A percentile compares a stretch with the other conserved stretches of the same genome.
These are phyloP conservation scores for Penicillium fimorum DNA, from an alignment of 495 filamentous ascomycete species.

Conservation along the genomic window DNA sequence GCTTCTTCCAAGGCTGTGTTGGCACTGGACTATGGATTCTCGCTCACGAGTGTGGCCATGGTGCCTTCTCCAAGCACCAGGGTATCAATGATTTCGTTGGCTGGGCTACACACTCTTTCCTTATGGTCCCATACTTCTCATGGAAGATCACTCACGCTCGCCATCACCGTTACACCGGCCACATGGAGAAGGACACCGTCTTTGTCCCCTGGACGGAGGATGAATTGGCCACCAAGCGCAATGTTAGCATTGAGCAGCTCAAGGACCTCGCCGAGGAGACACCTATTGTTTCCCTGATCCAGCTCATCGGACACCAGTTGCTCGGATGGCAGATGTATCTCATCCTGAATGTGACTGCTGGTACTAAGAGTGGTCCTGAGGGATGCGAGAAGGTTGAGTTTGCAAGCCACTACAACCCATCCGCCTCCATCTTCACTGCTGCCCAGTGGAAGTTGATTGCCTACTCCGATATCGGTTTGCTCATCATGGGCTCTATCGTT, in stretches of 20 bases:
- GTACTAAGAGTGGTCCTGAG: constrained; percentile 40
- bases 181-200: constrained; percentile 59
- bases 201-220: constrained; percentile 54
- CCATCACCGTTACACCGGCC: constrained; percentile 64
- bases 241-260: constrained; percentile 35
- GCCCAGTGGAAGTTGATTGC: constrained; percentile 55
- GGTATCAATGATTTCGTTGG: constrained; percentile 65
- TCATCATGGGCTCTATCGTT: constrained; percentile 43
- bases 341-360: constrained; percentile 53
- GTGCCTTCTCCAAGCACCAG: constrained; percentile 63
- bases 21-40: constrained; percentile 31
- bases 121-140: constrained; percentile 71
- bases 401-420: constrained; percentile 59
- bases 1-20: constrained; percentile 28
- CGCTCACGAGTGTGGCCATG: constrained; percentile 44
- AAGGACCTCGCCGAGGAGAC: constrained; percentile 55
- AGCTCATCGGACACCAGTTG: constrained; percentile 52
- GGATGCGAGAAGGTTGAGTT: constrained; percentile 42
- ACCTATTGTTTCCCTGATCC: constrained; percentile 49
- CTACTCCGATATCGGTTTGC: constrained; percentile 58
- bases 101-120: constrained; percentile 61
- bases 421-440: constrained; percentile 59
- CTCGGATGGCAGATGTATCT: constrained; percentile 59
- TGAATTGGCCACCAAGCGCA: constrained; percentile 36
- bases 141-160: constrained; percentile 75